Evolutionary conservation across 31 red algal genomes (phyloP).

Genomic region (Odonthalia washingtoniensis): DNA sequence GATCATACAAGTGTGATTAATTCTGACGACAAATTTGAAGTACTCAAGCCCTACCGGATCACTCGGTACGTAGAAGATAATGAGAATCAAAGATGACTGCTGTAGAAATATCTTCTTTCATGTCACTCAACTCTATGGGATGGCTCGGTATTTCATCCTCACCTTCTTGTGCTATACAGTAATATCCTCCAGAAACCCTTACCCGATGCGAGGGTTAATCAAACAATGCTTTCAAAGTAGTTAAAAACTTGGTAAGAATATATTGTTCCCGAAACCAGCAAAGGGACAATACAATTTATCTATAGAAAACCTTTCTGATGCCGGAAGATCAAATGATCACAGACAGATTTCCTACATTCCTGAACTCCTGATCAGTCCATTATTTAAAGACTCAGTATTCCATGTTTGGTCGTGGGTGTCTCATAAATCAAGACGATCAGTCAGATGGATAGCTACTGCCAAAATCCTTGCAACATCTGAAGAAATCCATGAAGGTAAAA

Average conservation of each 20-base stretch:
- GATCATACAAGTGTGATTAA: not conserved
- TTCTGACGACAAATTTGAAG: not conserved
- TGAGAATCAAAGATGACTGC: not conserved
- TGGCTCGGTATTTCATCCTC: not conserved
- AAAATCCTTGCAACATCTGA: no score
- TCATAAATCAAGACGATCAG: slow-evolving; percentile 12
- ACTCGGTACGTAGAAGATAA: not conserved
- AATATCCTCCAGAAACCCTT: not conserved
- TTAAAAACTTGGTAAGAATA: not conserved
- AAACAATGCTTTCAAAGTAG: not conserved
- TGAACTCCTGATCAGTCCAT: not conserved
- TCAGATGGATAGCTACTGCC: not conserved
- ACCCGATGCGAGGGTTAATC: not conserved
- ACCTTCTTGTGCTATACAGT: not conserved
- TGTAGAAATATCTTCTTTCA: not conserved
- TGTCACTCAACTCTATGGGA: slow-evolving; percentile 19
- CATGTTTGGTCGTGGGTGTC: slow-evolving; percentile 1
- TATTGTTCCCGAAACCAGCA: not conserved
- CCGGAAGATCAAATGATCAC: not conserved
- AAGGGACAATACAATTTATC: not conserved
- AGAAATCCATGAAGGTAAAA: no score
- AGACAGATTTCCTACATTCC: not conserved
- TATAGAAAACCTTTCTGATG: not conserved
- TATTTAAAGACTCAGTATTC: not conserved
- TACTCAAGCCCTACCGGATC: not conserved